phyloP scores from a whole-genome alignment of 1,284 basidiomycete species.

The Marasmius sp. region DNA sequence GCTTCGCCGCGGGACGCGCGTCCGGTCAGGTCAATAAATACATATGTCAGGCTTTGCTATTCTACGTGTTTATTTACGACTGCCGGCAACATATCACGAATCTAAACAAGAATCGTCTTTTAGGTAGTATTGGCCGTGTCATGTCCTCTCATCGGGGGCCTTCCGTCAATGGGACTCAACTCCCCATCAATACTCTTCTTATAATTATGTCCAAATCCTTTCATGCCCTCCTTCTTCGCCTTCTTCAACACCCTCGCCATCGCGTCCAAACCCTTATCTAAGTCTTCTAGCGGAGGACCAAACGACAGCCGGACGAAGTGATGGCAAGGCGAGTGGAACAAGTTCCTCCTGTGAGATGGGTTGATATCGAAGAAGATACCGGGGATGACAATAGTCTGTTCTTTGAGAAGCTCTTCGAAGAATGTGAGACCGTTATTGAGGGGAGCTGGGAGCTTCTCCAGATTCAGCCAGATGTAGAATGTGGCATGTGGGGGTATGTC shows the following conservation, averaged over 20 bases:
- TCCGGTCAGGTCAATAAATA: too few species aligned
- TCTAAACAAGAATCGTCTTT: not conserved
- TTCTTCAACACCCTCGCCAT: constrained; percentile 78
- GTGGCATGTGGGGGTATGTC: constrained; percentile 74
- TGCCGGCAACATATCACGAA: not conserved
- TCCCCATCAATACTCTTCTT: constrained; percentile 53
- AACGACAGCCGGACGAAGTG: constrained; percentile 87
- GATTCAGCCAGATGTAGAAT: constrained; percentile 91
- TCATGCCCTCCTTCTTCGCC: constrained; percentile 62
- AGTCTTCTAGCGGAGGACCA: constrained; percentile 81
- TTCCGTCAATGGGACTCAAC: not conserved
- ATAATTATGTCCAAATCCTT: constrained; percentile 62
- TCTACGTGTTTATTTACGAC: not conserved
- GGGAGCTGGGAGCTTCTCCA: constrained; percentile 75
- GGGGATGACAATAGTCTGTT: constrained; percentile 87
- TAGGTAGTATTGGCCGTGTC: not conserved
- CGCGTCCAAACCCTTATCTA: constrained; percentile 84
- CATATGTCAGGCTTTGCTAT: too few species aligned
- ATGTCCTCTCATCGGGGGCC: not conserved
- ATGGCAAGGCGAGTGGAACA: constrained; percentile 91
- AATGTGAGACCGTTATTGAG: constrained; percentile 91
- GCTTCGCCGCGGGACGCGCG: too few species aligned
- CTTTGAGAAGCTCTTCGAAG: constrained; percentile 93
- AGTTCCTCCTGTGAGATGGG: constrained; percentile 79
- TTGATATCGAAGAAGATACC: constrained; percentile 90